Conservation (phyloP, 805 yeast genomes). For the Myxozyma mucilagina region DNA sequence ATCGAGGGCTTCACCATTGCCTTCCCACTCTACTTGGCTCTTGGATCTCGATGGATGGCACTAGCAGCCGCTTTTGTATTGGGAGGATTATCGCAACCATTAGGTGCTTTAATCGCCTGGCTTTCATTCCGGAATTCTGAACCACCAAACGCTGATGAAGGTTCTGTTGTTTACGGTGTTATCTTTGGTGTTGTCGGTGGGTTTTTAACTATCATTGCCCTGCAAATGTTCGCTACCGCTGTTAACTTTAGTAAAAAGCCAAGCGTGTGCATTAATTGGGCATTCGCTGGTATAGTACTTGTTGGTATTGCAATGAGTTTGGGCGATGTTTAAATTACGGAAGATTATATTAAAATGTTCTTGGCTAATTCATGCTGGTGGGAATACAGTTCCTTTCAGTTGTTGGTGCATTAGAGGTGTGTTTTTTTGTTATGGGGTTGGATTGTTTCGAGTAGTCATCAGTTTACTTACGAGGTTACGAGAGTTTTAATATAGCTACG, state of each 20-base stretch:
- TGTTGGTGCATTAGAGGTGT: too few species aligned
- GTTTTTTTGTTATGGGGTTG: too few species aligned
- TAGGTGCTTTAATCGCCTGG: conserved; percentile 79
- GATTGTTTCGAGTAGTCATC: too few species aligned
- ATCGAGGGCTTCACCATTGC: conserved; percentile 95
- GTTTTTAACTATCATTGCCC: conserved; percentile 66
- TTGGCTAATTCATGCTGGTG: too few species aligned
- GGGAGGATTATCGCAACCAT: conserved; percentile 85
- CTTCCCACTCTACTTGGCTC: conserved; percentile 78
- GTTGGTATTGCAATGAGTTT: conserved; percentile 27
- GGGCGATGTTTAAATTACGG: conserved; percentile 17
- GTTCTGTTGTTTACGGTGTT: conserved; percentile 50
- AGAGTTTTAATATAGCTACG: too few species aligned
- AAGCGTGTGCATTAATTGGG: conserved; percentile 26
- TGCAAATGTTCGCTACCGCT: conserved; percentile 48
- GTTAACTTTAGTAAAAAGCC: conserved; percentile 23
- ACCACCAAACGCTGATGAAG: conserved; percentile 12
- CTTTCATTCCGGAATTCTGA: conserved; percentile 43
- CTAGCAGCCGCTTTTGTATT: conserved; percentile 62
- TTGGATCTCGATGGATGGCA: conserved; percentile 63
- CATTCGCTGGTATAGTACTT: conserved; percentile 23
- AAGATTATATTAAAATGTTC: too few species aligned
- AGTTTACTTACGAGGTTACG: too few species aligned
- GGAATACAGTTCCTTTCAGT: too few species aligned
- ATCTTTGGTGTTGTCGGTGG: conserved; percentile 72